Evolutionary conservation across 1,139 yeast genomes (phyloP), one percentile per base, ranked within the genome.

Genomic region (Pichia kudriavzevii): DNA sequence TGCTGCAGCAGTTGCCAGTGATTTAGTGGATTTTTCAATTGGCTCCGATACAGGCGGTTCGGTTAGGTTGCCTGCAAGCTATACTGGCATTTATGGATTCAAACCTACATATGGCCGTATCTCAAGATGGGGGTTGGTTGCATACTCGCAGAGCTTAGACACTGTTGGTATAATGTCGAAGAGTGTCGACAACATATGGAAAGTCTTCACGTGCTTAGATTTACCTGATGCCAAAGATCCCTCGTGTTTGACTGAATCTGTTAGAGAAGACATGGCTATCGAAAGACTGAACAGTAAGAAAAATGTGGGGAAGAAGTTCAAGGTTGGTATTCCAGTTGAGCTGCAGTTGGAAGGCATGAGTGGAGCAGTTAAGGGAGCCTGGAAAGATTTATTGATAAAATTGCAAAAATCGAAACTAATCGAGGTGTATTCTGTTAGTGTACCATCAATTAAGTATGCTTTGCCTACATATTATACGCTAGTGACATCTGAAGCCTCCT

Each of bases 41-140:
- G 99, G 98, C 0, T 83, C 97, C 0, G 99, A 91, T 51, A 91
- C 99, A 0, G 99, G 99, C 4, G 99, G 99, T 0, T 85, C 96
- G 0, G 85, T 91, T 1, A 65, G 99, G 40, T 64, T 82, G 16
- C 99, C 99, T 0, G 94, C 95, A 1, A 78, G 94, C 16, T 84
- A 81, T 57, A 80, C 94, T 48, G 83, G 85, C 1, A 69, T 81
- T 0, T 61, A 73, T 29, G 98, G 98, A 1, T 87, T 83, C 61
- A 91, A 91, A 55, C 98, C 98, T 0, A 68, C 93, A 0, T 91
- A 91, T 55, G 98, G 98, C 0, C 65, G 95, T 23, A 62, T 93
- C 3, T 87, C 96, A 1, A 64, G 99, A 36, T 79, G 87, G 78
- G 99, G 98, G 2, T 84, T 91, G 10, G 65, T 88, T 4, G 78